A percentile compares a stretch with the other conserved stretches of the same genome.
phyloP scores from a whole-genome alignment of 2,329 filamentous ascomycete species.

The Ophiostoma ips region DNA sequence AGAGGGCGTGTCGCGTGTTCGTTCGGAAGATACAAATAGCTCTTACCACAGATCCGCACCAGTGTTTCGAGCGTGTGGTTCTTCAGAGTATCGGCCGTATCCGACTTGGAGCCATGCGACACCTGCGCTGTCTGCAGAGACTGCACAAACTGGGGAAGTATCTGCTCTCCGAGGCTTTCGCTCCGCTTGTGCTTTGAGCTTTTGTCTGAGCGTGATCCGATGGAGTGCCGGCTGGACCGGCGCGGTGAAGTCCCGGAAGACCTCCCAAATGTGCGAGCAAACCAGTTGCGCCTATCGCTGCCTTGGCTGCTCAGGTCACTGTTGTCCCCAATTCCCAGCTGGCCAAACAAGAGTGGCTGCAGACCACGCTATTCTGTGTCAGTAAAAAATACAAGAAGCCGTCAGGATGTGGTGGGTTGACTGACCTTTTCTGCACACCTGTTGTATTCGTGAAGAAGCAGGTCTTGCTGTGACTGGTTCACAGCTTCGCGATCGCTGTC shows the following conservation, averaged over 20 bases:
- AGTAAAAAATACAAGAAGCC: not conserved
- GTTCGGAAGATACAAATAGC: conserved; percentile 43
- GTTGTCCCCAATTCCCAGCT: not conserved
- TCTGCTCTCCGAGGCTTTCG: conserved; percentile 34
- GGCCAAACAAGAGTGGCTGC: conserved; percentile 19
- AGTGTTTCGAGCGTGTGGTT: conserved; percentile 42
- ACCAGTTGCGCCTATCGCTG: conserved; percentile 18
- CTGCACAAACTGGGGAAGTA: conserved; percentile 13
- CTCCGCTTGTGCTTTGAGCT: conserved; percentile 34
- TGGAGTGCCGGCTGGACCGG: conserved; percentile 13
- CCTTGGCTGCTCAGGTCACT: not conserved
- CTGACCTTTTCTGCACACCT: conserved; percentile 41
- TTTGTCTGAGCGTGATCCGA: conserved; percentile 17
- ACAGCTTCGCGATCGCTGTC: not conserved
- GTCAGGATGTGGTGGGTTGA: not conserved
- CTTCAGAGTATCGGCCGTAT: conserved; percentile 28
- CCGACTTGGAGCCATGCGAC: conserved; percentile 23
- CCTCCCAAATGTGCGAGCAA: conserved; percentile 21
- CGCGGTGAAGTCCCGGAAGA: conserved; percentile 14
- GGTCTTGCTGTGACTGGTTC: conserved; percentile 25
- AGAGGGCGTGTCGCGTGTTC: conserved; percentile 45
- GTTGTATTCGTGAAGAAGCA: conserved; percentile 46
- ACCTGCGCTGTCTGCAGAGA: not conserved
- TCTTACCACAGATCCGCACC: conserved; percentile 48
- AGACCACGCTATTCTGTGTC: conserved; percentile 37